Evolutionary conservation across 345 rosid genomes (phyloP), one percentile per base, ranked within the genome.

Genomic region (Bretschneidera sinensis): DNA sequence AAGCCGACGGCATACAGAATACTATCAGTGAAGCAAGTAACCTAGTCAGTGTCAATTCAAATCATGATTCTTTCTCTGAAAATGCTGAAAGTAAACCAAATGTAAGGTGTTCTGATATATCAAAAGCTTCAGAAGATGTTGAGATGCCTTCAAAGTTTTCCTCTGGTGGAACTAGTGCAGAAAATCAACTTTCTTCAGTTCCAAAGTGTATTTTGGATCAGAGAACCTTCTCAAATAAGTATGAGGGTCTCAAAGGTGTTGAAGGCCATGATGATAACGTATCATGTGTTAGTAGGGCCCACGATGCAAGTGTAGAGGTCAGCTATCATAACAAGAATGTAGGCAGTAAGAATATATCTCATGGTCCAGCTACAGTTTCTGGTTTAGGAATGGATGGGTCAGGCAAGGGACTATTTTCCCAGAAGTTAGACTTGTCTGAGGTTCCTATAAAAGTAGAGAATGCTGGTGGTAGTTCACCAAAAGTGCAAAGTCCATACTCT

Each of bases 11-110:
- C 60, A 67, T 70, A 60, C 77, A 62, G 65, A 79, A 67, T 55
- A 62, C 79, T 35, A 61, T 78, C 51, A 77, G 82, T 79, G 89
- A 83, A 77, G 80, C 85, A 69, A 83, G 91, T 69, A 83, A 86
- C 66, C 63, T 71, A 48, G 67, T 68, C 3, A 67, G 72, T 67
- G 80, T 74, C 55, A 74, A 65, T 72, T 78, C 83, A 21, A 78
- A 68, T 78, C 83, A 69, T 65, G 91, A 81, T 78, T 70, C 87
- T 59, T 55, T 80, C 65, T 80, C 79, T 59, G 85, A 79, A 63
- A 81, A 67, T 82, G 83, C 79, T 7, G 84, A 85, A 63, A 90
- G 85, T 63, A 85, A 81, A 79, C 76, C 72, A 70, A 75, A 59
- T 33, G 6, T 60, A 48, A 80, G 80, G 78, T 62, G 71, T 56